Percentiles rank a stretch among this genome's conserved stretches.
phyloP scores from a whole-genome alignment of 2,329 filamentous ascomycete species.

The Diaporthe sp. region DNA sequence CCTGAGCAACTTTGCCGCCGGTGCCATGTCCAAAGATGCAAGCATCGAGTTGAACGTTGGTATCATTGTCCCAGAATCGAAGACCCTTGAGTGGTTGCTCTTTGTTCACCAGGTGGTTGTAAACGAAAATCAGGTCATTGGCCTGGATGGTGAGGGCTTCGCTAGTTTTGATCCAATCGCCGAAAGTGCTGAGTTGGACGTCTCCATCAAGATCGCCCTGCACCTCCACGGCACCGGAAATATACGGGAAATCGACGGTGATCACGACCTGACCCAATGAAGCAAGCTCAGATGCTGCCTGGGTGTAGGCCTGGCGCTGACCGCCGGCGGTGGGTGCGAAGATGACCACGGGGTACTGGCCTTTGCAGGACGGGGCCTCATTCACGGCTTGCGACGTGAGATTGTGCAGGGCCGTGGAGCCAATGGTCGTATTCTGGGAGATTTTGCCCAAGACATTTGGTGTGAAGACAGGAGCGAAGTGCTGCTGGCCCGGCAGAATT shows the following conservation, averaged over 20 bases:
- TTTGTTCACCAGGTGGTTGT: not conserved
- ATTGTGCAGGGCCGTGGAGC: constrained; percentile 27
- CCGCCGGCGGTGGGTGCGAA: constrained; percentile 30
- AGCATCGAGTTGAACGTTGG: not conserved
- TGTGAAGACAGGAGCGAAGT: constrained; percentile 29
- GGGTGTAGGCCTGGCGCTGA: constrained; percentile 37
- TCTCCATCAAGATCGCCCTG: not conserved
- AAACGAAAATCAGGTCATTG: constrained; percentile 13
- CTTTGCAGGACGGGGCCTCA: constrained; percentile 27
- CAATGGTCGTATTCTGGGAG: not conserved
- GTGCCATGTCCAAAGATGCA: constrained; percentile 35
- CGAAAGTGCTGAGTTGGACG: not conserved
- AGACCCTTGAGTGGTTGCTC: not conserved
- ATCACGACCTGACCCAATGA: constrained; percentile 24
- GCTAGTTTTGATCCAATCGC: not conserved
- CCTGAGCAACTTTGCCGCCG: constrained; percentile 23
- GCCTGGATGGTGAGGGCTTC: not conserved
- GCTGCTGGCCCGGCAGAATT: not conserved
- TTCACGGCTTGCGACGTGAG: constrained; percentile 20
- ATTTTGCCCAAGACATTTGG: constrained; percentile 24
- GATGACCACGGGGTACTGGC: constrained; percentile 19
- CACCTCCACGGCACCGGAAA: constrained; percentile 34
- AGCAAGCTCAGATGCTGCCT: constrained; percentile 35
- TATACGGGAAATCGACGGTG: constrained; percentile 31
- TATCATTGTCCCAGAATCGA: not conserved